phyloP scores from a whole-genome alignment of 192 early-diverging fungal species.

The Pilaira anomala region DNA sequence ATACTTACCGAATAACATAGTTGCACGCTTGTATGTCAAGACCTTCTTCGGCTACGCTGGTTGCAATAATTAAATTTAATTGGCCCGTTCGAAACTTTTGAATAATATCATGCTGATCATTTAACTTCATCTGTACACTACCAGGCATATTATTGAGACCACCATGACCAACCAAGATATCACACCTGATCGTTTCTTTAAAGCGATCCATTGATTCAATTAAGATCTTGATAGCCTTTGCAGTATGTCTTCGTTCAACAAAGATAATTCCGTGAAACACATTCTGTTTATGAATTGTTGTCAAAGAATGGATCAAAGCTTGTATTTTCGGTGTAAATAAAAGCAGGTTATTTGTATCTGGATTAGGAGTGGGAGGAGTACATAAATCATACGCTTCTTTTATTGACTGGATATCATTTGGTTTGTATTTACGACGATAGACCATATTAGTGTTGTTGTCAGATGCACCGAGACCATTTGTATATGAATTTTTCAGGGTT shows the following conservation, averaged over 20 bases:
- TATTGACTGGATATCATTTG: neutral
- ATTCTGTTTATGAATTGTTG: conserved; percentile 10
- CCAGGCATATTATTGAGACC: conserved; percentile 20
- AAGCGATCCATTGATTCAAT: conserved; percentile 58
- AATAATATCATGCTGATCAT: conserved; percentile 60
- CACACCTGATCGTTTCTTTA: conserved; percentile 37
- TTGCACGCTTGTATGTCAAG: conserved; percentile 91
- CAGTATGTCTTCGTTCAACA: conserved; percentile 67
- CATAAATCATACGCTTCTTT: neutral
- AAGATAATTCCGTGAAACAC: conserved; percentile 89
- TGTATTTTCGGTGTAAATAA: conserved; percentile 67
- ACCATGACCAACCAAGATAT: conserved; percentile 59
- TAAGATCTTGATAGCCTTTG: conserved; percentile 49
- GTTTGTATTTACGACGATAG: too few species aligned
- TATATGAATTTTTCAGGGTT: conserved; percentile 32
- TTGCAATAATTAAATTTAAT: conserved; percentile 81
- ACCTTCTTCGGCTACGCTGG: conserved; percentile 93
- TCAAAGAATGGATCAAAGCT: conserved; percentile 60
- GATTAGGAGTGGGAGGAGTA: neutral
- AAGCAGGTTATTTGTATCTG: conserved; percentile 22
- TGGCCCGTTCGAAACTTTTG: conserved; percentile 57
- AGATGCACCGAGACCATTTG: too few species aligned
- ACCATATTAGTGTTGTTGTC: too few species aligned
- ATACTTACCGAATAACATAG: conserved; percentile 65
- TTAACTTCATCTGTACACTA: conserved; percentile 44